Evolutionary conservation across 163 green algal species (phyloP).

Genomic region (Prototheca cutis): DNA sequence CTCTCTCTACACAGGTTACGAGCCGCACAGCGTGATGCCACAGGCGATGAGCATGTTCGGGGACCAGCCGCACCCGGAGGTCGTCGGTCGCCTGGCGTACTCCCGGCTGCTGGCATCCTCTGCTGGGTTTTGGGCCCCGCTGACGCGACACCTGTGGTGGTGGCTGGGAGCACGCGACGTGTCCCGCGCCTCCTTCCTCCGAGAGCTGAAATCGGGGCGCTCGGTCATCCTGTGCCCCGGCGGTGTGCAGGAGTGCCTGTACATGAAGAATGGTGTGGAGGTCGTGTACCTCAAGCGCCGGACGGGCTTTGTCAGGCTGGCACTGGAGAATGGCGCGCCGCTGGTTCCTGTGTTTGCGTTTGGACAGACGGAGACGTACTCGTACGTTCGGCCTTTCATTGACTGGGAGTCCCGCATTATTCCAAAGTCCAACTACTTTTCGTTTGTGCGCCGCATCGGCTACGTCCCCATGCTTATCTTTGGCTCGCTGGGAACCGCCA

Average conservation of each 20-base stretch:
- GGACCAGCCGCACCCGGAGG: not conserved
- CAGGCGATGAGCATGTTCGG: constrained; percentile 15
- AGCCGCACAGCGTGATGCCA: constrained; percentile 32
- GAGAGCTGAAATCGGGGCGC: constrained; percentile 2
- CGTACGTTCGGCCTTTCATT: constrained; percentile 42
- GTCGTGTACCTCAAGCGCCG: constrained; percentile 48
- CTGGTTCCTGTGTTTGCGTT: constrained; percentile 76
- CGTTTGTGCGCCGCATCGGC: constrained; percentile 27
- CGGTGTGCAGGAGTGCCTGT: constrained; percentile 68
- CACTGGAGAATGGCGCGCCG: constrained; percentile 20
- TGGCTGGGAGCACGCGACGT: constrained; percentile 27
- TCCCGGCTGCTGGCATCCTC: constrained; percentile 8
- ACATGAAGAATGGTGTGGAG: constrained; percentile 50
- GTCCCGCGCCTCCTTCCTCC: constrained; percentile 1
- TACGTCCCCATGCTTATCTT: constrained; percentile 63
- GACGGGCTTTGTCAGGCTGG: constrained; percentile 58
- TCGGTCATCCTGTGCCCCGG: constrained; percentile 60
- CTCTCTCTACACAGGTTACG: constrained; percentile 16
- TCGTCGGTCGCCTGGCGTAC: not conserved
- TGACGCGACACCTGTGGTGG: constrained; percentile 20
- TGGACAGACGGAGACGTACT: constrained; percentile 59
- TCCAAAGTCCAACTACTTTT: not conserved
- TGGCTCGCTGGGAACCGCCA: constrained; percentile 39
- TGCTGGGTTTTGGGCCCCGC: constrained; percentile 3
- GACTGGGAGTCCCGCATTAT: constrained; percentile 16